Conservation (phyloP, 176 grass and related monocot genomes). For the Phoenix roebelenii region DNA sequence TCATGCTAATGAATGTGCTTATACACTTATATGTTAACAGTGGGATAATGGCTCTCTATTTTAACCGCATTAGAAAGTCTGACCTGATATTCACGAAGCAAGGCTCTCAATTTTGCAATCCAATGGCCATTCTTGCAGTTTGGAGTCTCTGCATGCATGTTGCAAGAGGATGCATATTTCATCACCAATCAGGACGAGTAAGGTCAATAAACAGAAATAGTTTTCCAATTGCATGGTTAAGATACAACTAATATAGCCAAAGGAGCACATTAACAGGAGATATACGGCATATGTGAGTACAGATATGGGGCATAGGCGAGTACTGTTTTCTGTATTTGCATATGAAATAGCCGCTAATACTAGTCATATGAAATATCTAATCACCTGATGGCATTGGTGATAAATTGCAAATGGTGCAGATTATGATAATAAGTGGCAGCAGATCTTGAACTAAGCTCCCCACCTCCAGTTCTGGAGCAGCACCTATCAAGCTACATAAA, state of each 20-base stretch:
- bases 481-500: slow-evolving; percentile 75
- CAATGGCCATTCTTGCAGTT: slow-evolving; percentile 60
- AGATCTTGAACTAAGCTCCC: slow-evolving; percentile 59
- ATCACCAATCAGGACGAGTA: slow-evolving; percentile 9
- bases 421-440: slow-evolving; percentile 62
- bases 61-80: too few relatives aligned
- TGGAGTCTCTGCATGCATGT: slow-evolving; percentile 78
- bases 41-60: too few relatives aligned
- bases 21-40: too few relatives aligned
- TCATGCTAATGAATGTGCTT: too few relatives aligned
- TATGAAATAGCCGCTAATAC: too few relatives aligned
- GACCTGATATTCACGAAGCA: slow-evolving; percentile 97
- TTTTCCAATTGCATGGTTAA: too few relatives aligned
- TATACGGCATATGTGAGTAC: too few relatives aligned
- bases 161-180: slow-evolving; percentile 63
- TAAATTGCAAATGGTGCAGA: slow-evolving; percentile 91
- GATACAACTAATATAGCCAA: too few relatives aligned
- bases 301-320: too few relatives aligned
- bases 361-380: neutral
- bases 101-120: slow-evolving; percentile 76
- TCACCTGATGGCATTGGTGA: slow-evolving; percentile 79
- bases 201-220: slow-evolving; percentile 4
- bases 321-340: too few relatives aligned
- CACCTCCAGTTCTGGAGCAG: slow-evolving; percentile 65
- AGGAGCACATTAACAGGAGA: too few relatives aligned